Evolutionary conservation across 2,329 filamentous ascomycete genomes (phyloP).

Genomic region (Colletotrichum tropicale): DNA sequence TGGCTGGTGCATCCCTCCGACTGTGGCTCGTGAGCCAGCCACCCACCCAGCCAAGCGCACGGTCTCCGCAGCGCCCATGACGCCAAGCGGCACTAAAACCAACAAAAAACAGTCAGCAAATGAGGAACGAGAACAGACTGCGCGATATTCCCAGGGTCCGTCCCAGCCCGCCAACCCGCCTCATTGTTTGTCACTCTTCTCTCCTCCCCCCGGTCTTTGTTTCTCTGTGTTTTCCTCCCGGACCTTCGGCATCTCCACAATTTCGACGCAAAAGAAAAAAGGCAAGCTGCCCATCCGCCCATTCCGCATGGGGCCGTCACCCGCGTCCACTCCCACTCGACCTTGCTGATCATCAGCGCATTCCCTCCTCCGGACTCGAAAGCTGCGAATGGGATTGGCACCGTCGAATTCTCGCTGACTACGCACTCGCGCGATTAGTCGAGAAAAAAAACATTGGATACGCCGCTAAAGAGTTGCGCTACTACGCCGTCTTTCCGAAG

Average conservation of each 20-base stretch:
- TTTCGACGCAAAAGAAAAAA: not conserved
- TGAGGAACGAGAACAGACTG: not conserved
- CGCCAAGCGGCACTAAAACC: not conserved
- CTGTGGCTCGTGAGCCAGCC: not conserved
- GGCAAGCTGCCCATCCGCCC: not conserved
- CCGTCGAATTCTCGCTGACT: not conserved
- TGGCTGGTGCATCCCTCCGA: rapidly evolving
- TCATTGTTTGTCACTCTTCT: not conserved
- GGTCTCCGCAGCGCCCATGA: not conserved
- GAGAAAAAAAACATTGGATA: not conserved
- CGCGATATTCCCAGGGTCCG: not conserved
- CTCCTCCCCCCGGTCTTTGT: not conserved
- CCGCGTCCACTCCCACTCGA: not conserved
- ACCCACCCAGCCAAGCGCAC: not conserved
- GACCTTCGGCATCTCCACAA: slow-evolving; percentile 17
- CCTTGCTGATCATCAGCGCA: not conserved
- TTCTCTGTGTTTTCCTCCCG: not conserved
- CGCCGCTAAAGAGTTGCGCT: not conserved
- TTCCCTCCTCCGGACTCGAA: not conserved
- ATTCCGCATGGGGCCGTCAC: not conserved
- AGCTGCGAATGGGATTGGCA: not conserved
- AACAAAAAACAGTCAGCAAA: not conserved
- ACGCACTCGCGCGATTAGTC: not conserved
- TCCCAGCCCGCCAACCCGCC: not conserved
- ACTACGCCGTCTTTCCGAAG: slow-evolving; percentile 2